Evolutionary conservation across 2,329 filamentous ascomycete species (phyloP).

Genomic region (Tolypocladium amazonense): DNA sequence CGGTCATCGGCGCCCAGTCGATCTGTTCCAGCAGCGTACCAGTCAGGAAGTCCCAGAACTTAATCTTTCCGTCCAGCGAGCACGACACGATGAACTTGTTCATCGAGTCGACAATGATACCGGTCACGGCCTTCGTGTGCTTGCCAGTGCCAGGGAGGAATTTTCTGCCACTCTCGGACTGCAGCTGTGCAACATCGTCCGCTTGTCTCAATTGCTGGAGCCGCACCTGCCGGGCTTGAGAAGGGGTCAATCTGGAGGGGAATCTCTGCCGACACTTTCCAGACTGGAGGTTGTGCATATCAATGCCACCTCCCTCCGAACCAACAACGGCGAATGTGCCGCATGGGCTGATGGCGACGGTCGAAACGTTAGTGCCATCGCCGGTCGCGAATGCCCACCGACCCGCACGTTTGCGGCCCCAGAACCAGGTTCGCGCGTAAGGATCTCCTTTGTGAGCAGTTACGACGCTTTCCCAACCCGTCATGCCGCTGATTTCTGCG

Average conservation of each 20-base stretch:
- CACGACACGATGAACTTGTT: conserved; percentile 82
- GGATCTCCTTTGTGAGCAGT: conserved; percentile 83
- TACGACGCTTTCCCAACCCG: conserved; percentile 94
- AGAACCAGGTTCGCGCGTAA: conserved; percentile 92
- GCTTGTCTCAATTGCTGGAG: conserved; percentile 50
- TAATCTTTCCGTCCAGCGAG: conserved; percentile 81
- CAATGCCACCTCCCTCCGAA: conserved; percentile 70
- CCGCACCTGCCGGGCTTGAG: conserved; percentile 67
- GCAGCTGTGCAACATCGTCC: conserved; percentile 45
- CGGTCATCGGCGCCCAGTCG: conserved; percentile 66
- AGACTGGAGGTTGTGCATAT: conserved; percentile 96
- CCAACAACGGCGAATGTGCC: conserved; percentile 90
- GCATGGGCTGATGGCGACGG: conserved; percentile 80
- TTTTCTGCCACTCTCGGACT: conserved; percentile 29
- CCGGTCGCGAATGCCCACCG: conserved; percentile 86
- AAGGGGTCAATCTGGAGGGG: conserved; percentile 66
- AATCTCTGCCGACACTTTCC: conserved; percentile 81
- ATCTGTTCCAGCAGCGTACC: conserved; percentile 72
- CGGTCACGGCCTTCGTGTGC: conserved; percentile 75
- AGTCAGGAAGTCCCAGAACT: conserved; percentile 94
- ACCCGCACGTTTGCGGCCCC: conserved; percentile 87
- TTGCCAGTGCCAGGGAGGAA: conserved; percentile 51
- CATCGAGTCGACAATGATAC: conserved; percentile 77
- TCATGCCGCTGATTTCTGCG: conserved; percentile 63
- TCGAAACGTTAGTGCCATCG: conserved; percentile 73